Base-by-base conservation (phyloP, 495 filamentous ascomycete genomes). In the Lasiosphaeria hispida region DNA sequence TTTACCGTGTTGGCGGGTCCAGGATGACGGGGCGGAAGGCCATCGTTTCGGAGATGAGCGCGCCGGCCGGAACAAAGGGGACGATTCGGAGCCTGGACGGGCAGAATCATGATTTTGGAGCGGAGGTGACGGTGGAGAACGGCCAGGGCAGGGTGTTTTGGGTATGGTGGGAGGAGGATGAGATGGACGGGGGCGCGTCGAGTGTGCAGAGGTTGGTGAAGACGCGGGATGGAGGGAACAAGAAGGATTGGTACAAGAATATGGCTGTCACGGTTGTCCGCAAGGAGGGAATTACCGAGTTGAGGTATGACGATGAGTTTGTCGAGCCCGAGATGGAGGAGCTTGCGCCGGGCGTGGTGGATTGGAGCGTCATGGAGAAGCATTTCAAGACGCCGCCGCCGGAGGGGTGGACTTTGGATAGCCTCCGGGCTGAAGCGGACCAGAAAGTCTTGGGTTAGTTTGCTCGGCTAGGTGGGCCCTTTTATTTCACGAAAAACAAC, bases 341-440 rank as follows among this genome's bases (percentile, higher is more conserved):
- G 15, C 58, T 67, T 13, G 53, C 57, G 23, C 58, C 53, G 10
- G 71, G 69, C 5, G 66, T 66, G 9, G 71, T 74, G 10, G 64
- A 74, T 53, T 74, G 69, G 69, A 60, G 61, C 15, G 61, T 45
- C 15, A 60, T 74, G 62, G 57, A 64, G 47, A n/a, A 63, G 45
- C 14, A 63, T 23, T 63, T 63, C 45, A 56, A 48, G 61, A 59
- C 50, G 34, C 41, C 51, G 38, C 53, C 49, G 10, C 53, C 48
- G 11, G 41, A 42, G 48, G 53, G 58, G 10, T 63, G 55, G 51
- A 59, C n/a, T 10, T 11, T 55, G 7, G 51, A 60, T 41, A 10
- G 39, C 17, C 13, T 55, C 9, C 10, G 23, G 54, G 39, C 43
- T 47, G 43, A 47, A 11, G 23, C 23, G 23, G 23, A 30, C 23